These are phyloP conservation scores for Penicillium waksmanii DNA, from an alignment of 495 filamentous ascomycete species.

Conservation along the genomic window DNA sequence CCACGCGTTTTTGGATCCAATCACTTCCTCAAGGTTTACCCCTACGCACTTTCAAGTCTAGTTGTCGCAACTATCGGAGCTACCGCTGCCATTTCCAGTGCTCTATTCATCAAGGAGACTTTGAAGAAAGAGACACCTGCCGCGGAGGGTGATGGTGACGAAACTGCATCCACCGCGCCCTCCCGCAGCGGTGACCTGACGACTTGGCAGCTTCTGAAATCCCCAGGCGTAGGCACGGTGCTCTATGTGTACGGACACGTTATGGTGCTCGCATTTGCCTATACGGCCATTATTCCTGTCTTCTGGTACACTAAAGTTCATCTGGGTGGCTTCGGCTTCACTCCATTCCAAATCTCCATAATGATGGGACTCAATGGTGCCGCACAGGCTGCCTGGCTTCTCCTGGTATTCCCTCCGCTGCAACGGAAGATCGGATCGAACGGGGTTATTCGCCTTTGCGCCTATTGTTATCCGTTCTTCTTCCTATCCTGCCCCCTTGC, in stretches of 20 bases:
- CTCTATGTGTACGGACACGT: slow-evolving; percentile 62
- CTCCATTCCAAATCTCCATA: slow-evolving; percentile 58
- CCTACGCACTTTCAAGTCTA: slow-evolving; percentile 66
- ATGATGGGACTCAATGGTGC: slow-evolving; percentile 61
- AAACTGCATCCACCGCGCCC: slow-evolving; percentile 6
- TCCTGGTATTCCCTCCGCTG: slow-evolving; percentile 64
- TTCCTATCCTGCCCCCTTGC: slow-evolving; percentile 52
- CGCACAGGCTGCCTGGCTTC: slow-evolving; percentile 66
- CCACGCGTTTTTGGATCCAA: slow-evolving; percentile 55
- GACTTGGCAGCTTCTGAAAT: slow-evolving; percentile 57
- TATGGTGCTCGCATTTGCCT: slow-evolving; percentile 65
- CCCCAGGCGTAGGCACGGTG: slow-evolving; percentile 64
- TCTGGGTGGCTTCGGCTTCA: slow-evolving; percentile 66
- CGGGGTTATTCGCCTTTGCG: slow-evolving; percentile 58
- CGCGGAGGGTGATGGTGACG: slow-evolving; percentile 8
- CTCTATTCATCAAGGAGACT: slow-evolving; percentile 61
- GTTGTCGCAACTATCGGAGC: slow-evolving; percentile 53
- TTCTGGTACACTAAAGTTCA: slow-evolving; percentile 61
- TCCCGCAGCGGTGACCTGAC: slow-evolving; percentile 33
- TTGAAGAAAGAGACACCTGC: slow-evolving; percentile 32
- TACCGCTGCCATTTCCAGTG: slow-evolving; percentile 50
- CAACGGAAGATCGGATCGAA: slow-evolving; percentile 63
- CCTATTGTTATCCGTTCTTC: slow-evolving; percentile 60
- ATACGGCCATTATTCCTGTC: slow-evolving; percentile 63
- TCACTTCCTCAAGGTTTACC: slow-evolving; percentile 62